A percentile compares a stretch with the other conserved stretches of the same genome.
phyloP scores from a whole-genome alignment of 495 filamentous ascomycete species.

The Viridothelium virens region DNA sequence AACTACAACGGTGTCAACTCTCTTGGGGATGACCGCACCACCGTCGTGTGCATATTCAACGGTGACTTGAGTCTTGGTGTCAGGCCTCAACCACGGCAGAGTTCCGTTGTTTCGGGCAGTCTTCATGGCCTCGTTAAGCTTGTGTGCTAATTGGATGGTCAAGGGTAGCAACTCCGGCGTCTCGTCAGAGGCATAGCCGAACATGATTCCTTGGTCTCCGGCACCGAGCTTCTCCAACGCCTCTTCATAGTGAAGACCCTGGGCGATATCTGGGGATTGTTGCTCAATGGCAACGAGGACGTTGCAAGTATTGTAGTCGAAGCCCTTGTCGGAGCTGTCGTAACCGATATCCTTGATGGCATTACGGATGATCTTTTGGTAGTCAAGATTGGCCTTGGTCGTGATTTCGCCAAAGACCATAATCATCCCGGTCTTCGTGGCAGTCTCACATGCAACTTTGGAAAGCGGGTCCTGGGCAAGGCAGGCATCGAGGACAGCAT shows the following conservation, averaged over 20 bases:
- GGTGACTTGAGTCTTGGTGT: conserved; percentile 99
- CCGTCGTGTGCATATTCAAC: conserved; percentile 96
- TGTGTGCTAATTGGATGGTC: conserved; percentile 87
- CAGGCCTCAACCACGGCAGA: conserved; percentile 90
- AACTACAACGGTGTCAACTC: conserved; percentile 95
- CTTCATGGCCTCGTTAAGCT: conserved; percentile 89
- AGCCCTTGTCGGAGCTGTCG: conserved; percentile 92
- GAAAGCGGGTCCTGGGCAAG: conserved; percentile 87
- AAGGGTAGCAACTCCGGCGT: conserved; percentile 94
- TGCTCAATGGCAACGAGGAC: conserved; percentile 98
- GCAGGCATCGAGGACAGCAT: conserved; percentile 98
- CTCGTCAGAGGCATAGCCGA: conserved; percentile 99
- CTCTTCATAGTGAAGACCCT: conserved; percentile 94
- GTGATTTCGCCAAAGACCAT: conserved; percentile 99
- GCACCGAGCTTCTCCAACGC: conserved; percentile 95
- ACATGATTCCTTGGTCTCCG: conserved; percentile 99
- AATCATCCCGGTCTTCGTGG: conserved; percentile 98
- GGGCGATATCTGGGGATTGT: conserved; percentile 97
- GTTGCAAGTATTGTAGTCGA: conserved; percentile 99
- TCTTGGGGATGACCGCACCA: conserved; percentile 82
- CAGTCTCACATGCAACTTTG: conserved; percentile 98
- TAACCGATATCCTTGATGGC: conserved; percentile 98
- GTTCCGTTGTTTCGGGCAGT: conserved; percentile 75
- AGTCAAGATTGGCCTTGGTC: conserved; percentile 89
- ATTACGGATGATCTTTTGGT: conserved; percentile 92